A percentile compares a stretch with the other conserved stretches of the same genome.
These are phyloP conservation scores for Polytrichum formosum DNA, from an alignment of 225 moss, liverwort and hornwort species.

Conservation along the genomic window DNA sequence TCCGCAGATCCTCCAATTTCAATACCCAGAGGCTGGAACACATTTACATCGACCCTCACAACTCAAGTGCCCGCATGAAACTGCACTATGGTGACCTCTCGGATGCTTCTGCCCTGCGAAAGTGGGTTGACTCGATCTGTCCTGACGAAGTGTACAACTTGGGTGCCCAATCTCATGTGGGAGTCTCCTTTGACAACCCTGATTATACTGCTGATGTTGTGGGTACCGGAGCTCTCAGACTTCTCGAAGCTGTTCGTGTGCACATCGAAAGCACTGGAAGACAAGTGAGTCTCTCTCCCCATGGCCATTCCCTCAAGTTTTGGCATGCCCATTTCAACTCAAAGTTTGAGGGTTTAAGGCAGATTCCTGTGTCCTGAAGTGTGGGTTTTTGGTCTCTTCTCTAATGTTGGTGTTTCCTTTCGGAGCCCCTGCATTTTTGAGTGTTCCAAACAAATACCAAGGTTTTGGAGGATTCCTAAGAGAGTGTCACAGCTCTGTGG, in stretches of 20 bases:
- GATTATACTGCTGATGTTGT: constrained; percentile 94
- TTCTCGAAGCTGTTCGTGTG: constrained; percentile 79
- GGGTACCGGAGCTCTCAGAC: constrained; percentile 72
- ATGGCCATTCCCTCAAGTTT: too few species aligned
- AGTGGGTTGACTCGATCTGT: constrained; percentile 86
- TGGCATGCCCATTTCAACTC: too few species aligned
- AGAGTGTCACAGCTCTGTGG: too few species aligned
- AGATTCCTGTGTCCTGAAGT: too few species aligned
- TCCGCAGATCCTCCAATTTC: constrained; percentile 84
- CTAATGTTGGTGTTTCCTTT: too few species aligned
- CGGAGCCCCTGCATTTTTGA: too few species aligned
- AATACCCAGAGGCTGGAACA: constrained; percentile 98
- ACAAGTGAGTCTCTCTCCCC: constrained; percentile 18
- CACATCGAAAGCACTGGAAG: constrained; percentile 81
- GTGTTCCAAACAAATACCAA: too few species aligned
- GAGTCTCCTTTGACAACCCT: constrained; percentile 90
- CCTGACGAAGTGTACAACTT: constrained; percentile 95
- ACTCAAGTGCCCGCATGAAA: constrained; percentile 81
- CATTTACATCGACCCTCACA: constrained; percentile 90
- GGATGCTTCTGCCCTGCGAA: constrained; percentile 76
- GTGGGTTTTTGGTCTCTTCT: too few species aligned
- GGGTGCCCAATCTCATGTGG: constrained; percentile 93
- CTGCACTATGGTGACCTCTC: constrained; percentile 89
- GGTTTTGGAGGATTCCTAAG: too few species aligned
- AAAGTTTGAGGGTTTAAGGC: too few species aligned